These are phyloP conservation scores for Monilinia aucupariae DNA, from an alignment of 2,329 filamentous ascomycete genomes.

Conservation along the genomic window DNA sequence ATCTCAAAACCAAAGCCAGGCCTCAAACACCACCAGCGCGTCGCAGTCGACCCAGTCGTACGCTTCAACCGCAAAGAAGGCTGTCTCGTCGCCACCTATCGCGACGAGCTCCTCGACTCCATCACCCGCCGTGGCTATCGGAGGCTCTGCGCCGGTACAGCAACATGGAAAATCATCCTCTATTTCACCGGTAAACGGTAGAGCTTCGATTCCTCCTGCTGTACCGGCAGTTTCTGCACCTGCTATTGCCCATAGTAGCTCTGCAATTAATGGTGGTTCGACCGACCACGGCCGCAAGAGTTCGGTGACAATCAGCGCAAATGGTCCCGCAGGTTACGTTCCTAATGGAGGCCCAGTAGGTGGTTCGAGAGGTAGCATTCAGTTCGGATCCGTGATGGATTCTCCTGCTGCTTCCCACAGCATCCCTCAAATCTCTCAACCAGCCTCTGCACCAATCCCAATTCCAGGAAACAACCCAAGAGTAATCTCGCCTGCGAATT, in stretches of 20 bases:
- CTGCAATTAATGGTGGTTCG: slow-evolving; percentile 62
- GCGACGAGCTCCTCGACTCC: slow-evolving; percentile 53
- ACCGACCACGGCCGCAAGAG: slow-evolving; percentile 76
- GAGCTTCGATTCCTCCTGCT: slow-evolving; percentile 63
- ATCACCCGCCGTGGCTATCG: slow-evolving; percentile 50
- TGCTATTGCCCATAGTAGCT: slow-evolving; percentile 56
- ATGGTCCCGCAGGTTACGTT: slow-evolving; percentile 68
- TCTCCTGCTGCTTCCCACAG: slow-evolving; percentile 63
- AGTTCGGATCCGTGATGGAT: slow-evolving; percentile 73
- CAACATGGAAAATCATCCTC: slow-evolving; percentile 61
- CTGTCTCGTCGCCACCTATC: slow-evolving; percentile 54
- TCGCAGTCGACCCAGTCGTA: slow-evolving; percentile 54
- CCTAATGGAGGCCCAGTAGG: slow-evolving; percentile 68
- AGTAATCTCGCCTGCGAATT: slow-evolving; percentile 77
- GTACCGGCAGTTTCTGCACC: slow-evolving; percentile 55
- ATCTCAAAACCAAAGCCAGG: slow-evolving; percentile 39
- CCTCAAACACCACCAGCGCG: slow-evolving; percentile 51
- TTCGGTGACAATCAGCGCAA: slow-evolving; percentile 86
- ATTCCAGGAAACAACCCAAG: slow-evolving; percentile 63
- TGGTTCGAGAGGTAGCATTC: slow-evolving; percentile 59
- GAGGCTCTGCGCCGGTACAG: slow-evolving; percentile 47
- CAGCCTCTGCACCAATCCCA: slow-evolving; percentile 50
- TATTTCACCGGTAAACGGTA: slow-evolving; percentile 80
- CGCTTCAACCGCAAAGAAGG: slow-evolving; percentile 64
- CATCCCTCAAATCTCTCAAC: slow-evolving; percentile 51